These are phyloP conservation scores for Platanus orientalis DNA, from an alignment of 164 flowering plant genomes.

Conservation along the genomic window DNA sequence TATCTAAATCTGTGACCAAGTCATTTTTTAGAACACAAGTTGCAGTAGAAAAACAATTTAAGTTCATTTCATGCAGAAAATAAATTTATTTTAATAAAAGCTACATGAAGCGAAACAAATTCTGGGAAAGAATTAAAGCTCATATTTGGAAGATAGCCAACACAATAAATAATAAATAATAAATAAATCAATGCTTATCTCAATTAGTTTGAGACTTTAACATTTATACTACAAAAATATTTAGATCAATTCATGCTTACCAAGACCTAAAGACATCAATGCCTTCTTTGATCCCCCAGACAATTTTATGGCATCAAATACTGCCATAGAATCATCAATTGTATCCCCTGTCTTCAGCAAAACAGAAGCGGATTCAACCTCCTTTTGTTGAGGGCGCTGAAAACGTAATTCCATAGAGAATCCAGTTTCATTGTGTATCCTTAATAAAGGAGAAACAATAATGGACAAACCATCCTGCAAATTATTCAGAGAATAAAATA, in stretches of 20 bases:
- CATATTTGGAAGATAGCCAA: constrained; percentile 1
- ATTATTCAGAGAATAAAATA: constrained; percentile 7
- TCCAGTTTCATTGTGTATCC: constrained; percentile 78
- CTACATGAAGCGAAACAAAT: background rate
- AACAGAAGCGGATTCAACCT: constrained; percentile 55
- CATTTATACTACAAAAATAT: no score
- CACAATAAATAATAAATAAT: no score
- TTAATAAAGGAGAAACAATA: constrained; percentile 70
- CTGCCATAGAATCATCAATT: constrained; percentile 78
- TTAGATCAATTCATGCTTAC: constrained; percentile 33
- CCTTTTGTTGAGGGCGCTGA: constrained; percentile 55
- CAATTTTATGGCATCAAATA: constrained; percentile 60
- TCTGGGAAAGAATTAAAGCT: background rate
- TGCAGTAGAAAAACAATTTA: no score
- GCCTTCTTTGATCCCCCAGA: constrained; percentile 75
- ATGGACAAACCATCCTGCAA: constrained; percentile 75
- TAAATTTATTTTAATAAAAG: background rate
- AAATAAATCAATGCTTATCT: background rate
- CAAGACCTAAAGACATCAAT: constrained; percentile 68
- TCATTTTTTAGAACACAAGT: background rate
- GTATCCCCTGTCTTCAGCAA: constrained; percentile 59
- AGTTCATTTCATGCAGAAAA: constrained; percentile 1
- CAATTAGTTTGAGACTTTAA: no score
- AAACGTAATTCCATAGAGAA: constrained; percentile 70
- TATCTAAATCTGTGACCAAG: background rate